Conservation (phyloP, 345 rosid species). For the Jatropha curcas region DNA sequence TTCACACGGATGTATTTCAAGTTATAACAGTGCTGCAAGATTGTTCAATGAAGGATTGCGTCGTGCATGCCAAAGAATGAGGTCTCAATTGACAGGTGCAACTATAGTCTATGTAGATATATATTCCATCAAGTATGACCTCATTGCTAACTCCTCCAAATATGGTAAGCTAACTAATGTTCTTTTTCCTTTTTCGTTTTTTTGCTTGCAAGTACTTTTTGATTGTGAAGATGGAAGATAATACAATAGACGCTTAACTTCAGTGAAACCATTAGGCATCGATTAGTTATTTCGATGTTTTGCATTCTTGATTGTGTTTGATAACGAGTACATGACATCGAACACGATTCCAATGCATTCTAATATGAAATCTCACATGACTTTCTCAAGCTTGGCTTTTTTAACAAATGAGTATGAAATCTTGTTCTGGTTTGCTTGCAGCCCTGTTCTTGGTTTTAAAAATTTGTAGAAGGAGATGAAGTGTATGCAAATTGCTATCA, state of each 20-base stretch:
- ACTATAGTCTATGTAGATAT: slow-evolving; percentile 65
- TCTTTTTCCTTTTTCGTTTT: background rate
- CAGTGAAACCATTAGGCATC: background rate
- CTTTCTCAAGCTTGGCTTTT: no score
- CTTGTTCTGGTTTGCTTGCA: no score
- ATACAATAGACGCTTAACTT: background rate
- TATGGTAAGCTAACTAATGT: slow-evolving; percentile 42
- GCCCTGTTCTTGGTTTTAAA: no score
- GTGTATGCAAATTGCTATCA: no score
- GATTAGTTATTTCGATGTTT: background rate
- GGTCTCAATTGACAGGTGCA: slow-evolving; percentile 50
- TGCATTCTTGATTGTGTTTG: background rate
- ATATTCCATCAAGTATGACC: slow-evolving; percentile 68
- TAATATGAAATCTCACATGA: background rate
- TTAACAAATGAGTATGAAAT: no score
- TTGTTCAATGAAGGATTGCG: slow-evolving; percentile 60
- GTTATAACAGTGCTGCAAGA: slow-evolving; percentile 62
- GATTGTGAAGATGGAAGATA: no score
- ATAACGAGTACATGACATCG: background rate
- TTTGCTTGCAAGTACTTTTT: background rate
- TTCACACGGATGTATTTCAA: slow-evolving; percentile 53
- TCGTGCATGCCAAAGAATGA: slow-evolving; percentile 47
- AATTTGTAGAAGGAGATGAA: no score
- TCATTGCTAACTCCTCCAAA: slow-evolving; percentile 55
- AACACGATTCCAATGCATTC: background rate